A percentile compares a stretch with the other conserved stretches of the same genome.
phyloP scores from a whole-genome alignment of 176 grass and related monocot genomes.

The Juncus inflexus region DNA sequence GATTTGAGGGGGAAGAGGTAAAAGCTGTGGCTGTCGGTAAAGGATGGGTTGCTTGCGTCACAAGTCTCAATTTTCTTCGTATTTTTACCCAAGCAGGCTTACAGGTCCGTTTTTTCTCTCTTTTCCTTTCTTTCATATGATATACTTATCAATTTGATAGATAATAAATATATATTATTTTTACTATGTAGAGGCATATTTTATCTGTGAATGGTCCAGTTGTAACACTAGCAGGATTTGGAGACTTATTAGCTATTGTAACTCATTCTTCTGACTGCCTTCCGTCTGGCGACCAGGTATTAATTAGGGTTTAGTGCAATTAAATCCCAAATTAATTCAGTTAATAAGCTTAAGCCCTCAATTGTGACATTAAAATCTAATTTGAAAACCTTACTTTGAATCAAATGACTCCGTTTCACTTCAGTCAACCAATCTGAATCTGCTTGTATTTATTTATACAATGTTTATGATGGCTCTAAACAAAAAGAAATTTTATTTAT shows the following conservation, averaged over 20 bases:
- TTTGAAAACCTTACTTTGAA: too few relatives aligned
- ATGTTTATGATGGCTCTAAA: too few relatives aligned
- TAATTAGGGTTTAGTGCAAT: neutral
- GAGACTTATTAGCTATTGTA: conserved; percentile 71
- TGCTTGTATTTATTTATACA: too few relatives aligned
- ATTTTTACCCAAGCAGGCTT: conserved; percentile 85
- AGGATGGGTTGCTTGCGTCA: conserved; percentile 83
- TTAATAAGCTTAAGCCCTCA: too few relatives aligned
- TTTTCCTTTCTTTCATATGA: neutral
- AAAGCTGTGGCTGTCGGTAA: conserved; percentile 72
- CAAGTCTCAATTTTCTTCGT: conserved; percentile 71
- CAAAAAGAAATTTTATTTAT: neutral
- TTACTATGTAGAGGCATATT: conserved; percentile 65
- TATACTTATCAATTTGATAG: neutral
- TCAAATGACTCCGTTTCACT: too few relatives aligned
- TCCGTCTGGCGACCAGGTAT: conserved; percentile 88
- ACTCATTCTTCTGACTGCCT: conserved; percentile 90
- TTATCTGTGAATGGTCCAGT: conserved; percentile 77
- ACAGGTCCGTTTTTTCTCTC: conserved; percentile 34
- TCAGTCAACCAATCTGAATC: too few relatives aligned
- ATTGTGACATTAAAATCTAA: too few relatives aligned
- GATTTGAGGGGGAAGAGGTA: conserved; percentile 90
- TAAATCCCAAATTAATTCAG: too few relatives aligned
- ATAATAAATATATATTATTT: conserved; percentile 4
- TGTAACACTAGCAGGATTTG: conserved; percentile 62